phyloP scores from a whole-genome alignment of 2,329 filamentous ascomycete genomes.

The Xylariaceae sp. region DNA sequence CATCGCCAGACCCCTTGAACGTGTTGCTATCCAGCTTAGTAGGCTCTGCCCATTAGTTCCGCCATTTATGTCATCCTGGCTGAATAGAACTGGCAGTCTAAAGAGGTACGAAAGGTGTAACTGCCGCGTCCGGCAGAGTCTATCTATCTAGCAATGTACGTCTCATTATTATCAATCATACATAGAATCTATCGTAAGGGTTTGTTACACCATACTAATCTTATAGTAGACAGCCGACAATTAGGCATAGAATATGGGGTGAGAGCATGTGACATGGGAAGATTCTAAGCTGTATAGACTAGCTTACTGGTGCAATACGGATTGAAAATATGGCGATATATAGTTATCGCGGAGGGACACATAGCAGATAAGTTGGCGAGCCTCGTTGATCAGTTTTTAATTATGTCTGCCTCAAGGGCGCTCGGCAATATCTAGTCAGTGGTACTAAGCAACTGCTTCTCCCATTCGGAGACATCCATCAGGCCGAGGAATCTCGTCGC shows the following conservation, averaged over 20 bases:
- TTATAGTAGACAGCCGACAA: background rate
- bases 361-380: background rate
- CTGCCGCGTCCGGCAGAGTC: too few relatives aligned
- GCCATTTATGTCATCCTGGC: too few relatives aligned
- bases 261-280: too few relatives aligned
- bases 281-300: too few relatives aligned
- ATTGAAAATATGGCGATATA: too few relatives aligned
- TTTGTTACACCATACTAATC: background rate
- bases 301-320: too few relatives aligned
- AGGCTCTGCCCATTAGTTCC: too few relatives aligned
- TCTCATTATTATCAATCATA: background rate
- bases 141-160: background rate
- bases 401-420: constrained; percentile 4
- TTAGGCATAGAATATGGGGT: background rate
- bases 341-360: background rate
- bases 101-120: too few relatives aligned
- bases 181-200: background rate
- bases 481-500: constrained; percentile 10
- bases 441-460: background rate
- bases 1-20: too few relatives aligned
- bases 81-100: too few relatives aligned
- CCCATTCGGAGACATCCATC: background rate
- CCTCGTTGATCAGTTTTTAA: constrained; percentile 16
- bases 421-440: constrained; percentile 8
- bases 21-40: too few relatives aligned